Evolutionary conservation across 441 rosid species (phyloP).

Genomic region (Erodium moschatum): DNA sequence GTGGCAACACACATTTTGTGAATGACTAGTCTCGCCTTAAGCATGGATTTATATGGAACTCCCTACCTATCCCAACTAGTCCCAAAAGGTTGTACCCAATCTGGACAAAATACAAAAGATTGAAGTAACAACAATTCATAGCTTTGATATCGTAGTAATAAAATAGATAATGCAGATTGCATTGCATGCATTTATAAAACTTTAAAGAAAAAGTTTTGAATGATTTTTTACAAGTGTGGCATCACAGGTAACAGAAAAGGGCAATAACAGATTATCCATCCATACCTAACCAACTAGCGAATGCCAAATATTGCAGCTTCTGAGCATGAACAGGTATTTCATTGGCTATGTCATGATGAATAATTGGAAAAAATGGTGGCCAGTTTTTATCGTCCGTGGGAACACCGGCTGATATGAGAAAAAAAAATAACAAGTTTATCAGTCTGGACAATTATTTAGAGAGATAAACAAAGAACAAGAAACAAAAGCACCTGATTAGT

Average conservation of each 20-base stretch:
- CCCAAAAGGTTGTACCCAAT: too few relatives aligned
- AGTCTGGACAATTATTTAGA: background rate
- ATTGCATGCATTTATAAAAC: background rate
- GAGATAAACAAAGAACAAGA: conserved; percentile 2
- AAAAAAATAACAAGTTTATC: background rate
- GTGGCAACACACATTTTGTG: background rate
- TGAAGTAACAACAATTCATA: background rate
- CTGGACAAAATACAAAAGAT: background rate
- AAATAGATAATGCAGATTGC: background rate
- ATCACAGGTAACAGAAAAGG: background rate
- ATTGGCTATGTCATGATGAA: conserved; percentile 91
- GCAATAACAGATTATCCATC: background rate
- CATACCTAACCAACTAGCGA: conserved; percentile 91
- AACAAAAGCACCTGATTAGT: conserved; percentile 10
- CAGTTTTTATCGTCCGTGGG: conserved; percentile 64
- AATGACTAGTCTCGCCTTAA: background rate
- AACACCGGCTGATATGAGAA: conserved; percentile 52
- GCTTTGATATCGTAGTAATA: conserved; percentile 1
- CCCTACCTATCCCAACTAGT: background rate
- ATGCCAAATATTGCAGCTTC: conserved; percentile 82
- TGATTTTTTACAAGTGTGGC: background rate
- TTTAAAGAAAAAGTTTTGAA: background rate
- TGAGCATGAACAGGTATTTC: conserved; percentile 90
- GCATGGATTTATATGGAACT: background rate
- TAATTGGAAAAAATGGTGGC: conserved; percentile 89